Conservation (phyloP, 1,284 basidiomycete genomes). For the Mycena sp. region DNA sequence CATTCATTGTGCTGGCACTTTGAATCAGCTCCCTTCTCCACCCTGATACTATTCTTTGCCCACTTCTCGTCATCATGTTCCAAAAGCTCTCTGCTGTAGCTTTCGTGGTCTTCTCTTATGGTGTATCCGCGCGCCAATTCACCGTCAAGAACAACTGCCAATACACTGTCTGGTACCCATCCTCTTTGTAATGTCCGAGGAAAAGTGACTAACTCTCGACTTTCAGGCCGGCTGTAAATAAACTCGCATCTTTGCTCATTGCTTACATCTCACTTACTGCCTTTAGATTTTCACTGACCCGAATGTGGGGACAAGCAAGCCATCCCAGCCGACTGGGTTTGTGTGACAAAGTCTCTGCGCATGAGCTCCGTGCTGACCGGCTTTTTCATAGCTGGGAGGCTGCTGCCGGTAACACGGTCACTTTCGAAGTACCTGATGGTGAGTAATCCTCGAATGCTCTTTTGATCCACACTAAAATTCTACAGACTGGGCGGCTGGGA, state of each 20-base stretch:
- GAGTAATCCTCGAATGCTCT: not conserved
- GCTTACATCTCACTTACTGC: not conserved
- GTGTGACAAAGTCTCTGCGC: not conserved
- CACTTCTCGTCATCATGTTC: not conserved
- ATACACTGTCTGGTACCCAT: conserved; percentile 13
- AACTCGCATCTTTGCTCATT: not conserved
- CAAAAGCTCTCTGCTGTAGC: conserved; percentile 5
- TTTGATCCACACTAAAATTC: not conserved
- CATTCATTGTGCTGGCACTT: conserved; percentile 9
- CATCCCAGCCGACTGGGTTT: conserved; percentile 6
- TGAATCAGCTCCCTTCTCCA: not conserved
- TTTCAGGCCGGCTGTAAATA: conserved; percentile 5
- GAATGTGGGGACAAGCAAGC: not conserved
- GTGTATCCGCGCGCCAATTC: conserved; percentile 1
- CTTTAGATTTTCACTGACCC: conserved; percentile 13
- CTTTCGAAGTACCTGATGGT: conserved; percentile 13
- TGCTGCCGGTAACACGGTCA: conserved; percentile 1
- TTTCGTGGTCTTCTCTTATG: not conserved
- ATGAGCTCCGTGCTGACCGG: not conserved
- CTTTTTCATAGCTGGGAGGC: conserved; percentile 5
- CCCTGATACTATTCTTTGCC: not conserved
- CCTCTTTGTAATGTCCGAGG: too few relatives aligned
- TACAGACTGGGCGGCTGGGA: conserved; percentile 13
- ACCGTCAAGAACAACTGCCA: conserved; percentile 17
- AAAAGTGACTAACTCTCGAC: not conserved